phyloP scores from a whole-genome alignment of 148 eudicot species.

The Nepenthes mirabilis region DNA sequence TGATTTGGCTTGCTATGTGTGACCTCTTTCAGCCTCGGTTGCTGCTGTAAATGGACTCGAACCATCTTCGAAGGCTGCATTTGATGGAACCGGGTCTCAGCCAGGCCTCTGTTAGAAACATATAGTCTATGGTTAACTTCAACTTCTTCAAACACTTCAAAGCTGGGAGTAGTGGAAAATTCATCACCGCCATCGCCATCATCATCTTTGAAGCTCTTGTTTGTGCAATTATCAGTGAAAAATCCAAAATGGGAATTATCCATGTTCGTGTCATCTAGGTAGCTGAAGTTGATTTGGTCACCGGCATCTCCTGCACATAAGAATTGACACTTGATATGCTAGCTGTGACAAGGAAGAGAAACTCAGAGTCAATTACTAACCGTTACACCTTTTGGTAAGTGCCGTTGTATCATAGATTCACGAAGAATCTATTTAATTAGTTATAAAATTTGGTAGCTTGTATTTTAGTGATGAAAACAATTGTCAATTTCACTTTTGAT shows the following conservation, averaged over 20 bases:
- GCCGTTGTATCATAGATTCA: no score
- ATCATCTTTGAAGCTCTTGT: slow-evolving; percentile 31
- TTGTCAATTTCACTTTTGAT: no score
- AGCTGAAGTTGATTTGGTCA: slow-evolving; percentile 5
- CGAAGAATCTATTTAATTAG: no score
- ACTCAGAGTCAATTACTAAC: no score
- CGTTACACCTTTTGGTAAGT: no score
- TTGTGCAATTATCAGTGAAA: slow-evolving; percentile 16
- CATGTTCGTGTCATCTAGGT: slow-evolving; percentile 12
- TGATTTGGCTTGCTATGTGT: neutral
- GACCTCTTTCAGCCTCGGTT: neutral
- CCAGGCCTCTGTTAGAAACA: slow-evolving; percentile 46
- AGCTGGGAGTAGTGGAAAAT: slow-evolving; percentile 40
- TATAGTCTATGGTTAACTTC: slow-evolving; percentile 52
- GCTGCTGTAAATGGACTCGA: slow-evolving; percentile 32
- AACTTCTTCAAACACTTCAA: slow-evolving; percentile 41
- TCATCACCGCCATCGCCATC: slow-evolving; percentile 23
- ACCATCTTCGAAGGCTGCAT: slow-evolving; percentile 57
- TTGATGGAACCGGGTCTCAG: slow-evolving; percentile 63
- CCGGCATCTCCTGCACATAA: slow-evolving; percentile 19
- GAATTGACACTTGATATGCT: neutral
- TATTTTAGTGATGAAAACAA: no score
- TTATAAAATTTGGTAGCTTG: no score
- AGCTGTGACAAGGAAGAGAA: neutral
- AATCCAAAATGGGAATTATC: slow-evolving; percentile 17